Percentiles rank a stretch among this genome's conserved stretches.
Conservation (phyloP, 2,329 filamentous ascomycete genomes). For the Penicillium hordei region DNA sequence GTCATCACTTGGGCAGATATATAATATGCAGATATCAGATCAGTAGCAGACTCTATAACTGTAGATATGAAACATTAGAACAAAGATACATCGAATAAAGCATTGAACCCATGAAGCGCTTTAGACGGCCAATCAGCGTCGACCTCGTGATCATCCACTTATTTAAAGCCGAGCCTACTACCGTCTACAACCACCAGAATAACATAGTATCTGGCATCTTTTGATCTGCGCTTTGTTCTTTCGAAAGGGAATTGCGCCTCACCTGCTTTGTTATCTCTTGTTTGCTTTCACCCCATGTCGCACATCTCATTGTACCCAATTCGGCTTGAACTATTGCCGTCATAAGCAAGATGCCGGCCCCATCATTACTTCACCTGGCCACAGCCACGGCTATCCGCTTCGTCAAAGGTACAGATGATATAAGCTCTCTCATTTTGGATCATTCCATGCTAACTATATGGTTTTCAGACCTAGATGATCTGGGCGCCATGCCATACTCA, state of each 20-base stretch:
- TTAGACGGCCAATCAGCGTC: neutral
- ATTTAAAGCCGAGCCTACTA: constrained; percentile 1
- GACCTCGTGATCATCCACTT: neutral
- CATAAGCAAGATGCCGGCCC: constrained; percentile 33
- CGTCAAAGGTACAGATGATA: constrained; percentile 31
- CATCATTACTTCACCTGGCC: constrained; percentile 38
- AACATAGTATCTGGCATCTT: neutral
- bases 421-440: neutral
- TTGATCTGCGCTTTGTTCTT: neutral
- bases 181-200: neutral
- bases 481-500: constrained; percentile 70
- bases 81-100: neutral
- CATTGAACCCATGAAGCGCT: neutral
- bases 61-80: neutral
- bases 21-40: neutral
- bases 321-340: constrained; percentile 11
- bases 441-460: neutral
- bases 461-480: constrained; percentile 58
- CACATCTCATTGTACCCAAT: neutral
- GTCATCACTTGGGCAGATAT: too few species aligned
- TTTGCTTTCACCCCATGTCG: constrained; percentile 20
- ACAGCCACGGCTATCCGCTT: constrained; percentile 39
- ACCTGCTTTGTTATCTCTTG: neutral
- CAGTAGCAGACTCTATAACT: neutral
- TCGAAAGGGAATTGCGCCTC: neutral